Percentiles rank a stretch among this genome's conserved stretches.
Evolutionary conservation across 345 rosid species (phyloP).

Genomic region (Ceriops decandra): DNA sequence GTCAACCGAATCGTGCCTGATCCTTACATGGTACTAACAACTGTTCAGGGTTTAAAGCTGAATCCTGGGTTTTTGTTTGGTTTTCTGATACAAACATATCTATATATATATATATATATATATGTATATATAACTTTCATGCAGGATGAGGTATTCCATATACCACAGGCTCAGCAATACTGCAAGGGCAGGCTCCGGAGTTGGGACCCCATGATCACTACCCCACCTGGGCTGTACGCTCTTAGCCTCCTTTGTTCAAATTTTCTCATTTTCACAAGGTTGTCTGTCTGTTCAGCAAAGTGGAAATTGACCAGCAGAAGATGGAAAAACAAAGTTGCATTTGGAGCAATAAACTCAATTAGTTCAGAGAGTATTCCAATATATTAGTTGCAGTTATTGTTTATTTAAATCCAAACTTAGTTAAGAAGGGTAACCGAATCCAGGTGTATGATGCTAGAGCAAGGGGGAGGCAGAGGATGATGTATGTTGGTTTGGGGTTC

Average conservation of each 20-base stretch:
- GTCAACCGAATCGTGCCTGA: slow-evolving; percentile 68
- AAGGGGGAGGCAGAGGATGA: too few relatives aligned
- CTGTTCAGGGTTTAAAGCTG: background rate
- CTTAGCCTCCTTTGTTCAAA: background rate
- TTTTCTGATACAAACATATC: background rate
- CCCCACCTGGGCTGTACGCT: slow-evolving; percentile 94
- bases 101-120: background rate
- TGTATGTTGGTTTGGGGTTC: too few relatives aligned
- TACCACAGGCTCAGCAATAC: slow-evolving; percentile 84
- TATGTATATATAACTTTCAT: background rate
- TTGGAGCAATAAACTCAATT: too few relatives aligned
- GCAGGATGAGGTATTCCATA: slow-evolving; percentile 95
- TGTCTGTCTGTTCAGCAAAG: background rate
- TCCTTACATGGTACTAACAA: slow-evolving; percentile 67
- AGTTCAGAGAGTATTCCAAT: too few relatives aligned
- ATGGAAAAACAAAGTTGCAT: too few relatives aligned
- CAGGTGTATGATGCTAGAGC: too few relatives aligned
- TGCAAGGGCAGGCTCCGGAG: slow-evolving; percentile 70
- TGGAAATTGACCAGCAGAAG: too few relatives aligned
- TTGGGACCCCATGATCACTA: slow-evolving; percentile 99
- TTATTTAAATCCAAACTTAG: too few relatives aligned
- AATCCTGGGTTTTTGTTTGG: background rate
- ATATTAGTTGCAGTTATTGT: too few relatives aligned
- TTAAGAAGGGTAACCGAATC: too few relatives aligned
- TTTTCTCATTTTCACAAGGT: background rate